Evolutionary conservation across 129 eudicot genomes (phyloP).

Genomic region (Centaurea solstitialis): DNA sequence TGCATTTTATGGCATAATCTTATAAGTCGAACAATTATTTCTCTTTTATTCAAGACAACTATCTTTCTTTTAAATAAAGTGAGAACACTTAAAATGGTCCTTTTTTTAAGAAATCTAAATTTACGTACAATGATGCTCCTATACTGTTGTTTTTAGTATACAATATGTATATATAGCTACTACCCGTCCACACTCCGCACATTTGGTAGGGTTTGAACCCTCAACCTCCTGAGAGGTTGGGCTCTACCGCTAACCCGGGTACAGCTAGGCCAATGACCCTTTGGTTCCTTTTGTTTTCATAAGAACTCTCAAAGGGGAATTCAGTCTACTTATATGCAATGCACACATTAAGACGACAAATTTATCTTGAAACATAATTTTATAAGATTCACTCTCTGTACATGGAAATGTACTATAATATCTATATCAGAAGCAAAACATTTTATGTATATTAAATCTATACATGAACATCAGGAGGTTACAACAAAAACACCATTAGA

Average conservation of each 20-base stretch:
- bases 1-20: not conserved
- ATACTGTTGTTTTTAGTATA: not conserved
- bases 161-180: not conserved
- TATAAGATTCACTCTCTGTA: not conserved
- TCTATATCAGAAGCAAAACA: not conserved
- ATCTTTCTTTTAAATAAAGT: not conserved
- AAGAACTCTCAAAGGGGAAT: not conserved
- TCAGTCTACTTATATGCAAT: not conserved
- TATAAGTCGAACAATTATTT: not conserved
- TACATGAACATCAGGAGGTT: not conserved
- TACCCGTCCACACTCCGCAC: not conserved
- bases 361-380: not conserved
- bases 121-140: not conserved
- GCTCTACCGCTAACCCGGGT: not conserved
- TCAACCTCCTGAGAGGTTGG: not conserved
- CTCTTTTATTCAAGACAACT: not conserved
- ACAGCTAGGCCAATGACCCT: not conserved
- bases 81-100: not conserved
- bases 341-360: not conserved
- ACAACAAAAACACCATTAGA: conserved; percentile 6
- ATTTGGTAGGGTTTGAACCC: not conserved
- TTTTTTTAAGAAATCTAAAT: not conserved
- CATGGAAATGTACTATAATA: not conserved
- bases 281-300: not conserved
- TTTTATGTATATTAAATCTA: not conserved